These are phyloP conservation scores for Xylariaceae sp. DNA, from an alignment of 2,329 filamentous ascomycete species.

Conservation along the genomic window DNA sequence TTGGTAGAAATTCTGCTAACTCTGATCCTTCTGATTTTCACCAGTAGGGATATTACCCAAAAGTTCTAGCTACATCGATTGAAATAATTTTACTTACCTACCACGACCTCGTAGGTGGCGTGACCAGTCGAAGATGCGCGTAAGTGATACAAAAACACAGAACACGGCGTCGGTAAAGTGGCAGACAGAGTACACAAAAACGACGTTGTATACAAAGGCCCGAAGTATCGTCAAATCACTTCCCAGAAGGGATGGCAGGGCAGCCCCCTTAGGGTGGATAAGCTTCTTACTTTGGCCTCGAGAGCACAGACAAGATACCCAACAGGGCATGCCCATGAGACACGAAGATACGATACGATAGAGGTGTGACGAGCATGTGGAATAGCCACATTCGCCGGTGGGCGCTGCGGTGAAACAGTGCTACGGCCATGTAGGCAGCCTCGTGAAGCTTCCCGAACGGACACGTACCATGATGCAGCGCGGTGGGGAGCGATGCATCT, in stretches of 20 bases:
- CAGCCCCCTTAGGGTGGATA: background rate
- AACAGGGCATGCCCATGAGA: background rate
- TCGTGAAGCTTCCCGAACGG: slow-evolving; percentile 9
- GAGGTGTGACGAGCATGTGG: slow-evolving; percentile 12
- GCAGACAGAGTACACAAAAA: slow-evolving; percentile 7
- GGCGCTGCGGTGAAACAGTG: slow-evolving; percentile 11
- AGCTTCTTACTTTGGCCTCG: background rate
- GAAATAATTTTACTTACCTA: background rate
- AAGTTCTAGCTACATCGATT: background rate
- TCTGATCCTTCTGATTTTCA: no score
- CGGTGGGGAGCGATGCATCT: slow-evolving; percentile 6
- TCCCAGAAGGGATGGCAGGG: background rate
- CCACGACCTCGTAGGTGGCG: background rate
- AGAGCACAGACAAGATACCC: background rate
- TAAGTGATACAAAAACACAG: slow-evolving; percentile 7
- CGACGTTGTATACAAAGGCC: background rate
- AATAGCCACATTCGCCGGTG: slow-evolving; percentile 6
- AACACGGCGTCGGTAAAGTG: slow-evolving; percentile 6
- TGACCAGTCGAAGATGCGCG: slow-evolving; percentile 8
- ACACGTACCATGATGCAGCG: slow-evolving; percentile 15
- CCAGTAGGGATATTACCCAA: no score
- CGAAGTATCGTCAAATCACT: background rate
- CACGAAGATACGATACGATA: background rate
- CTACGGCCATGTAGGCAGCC: slow-evolving; percentile 14
- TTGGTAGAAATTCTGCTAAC: no score